Conservation (phyloP, 306 rosid species). For the Castanea sativa region DNA sequence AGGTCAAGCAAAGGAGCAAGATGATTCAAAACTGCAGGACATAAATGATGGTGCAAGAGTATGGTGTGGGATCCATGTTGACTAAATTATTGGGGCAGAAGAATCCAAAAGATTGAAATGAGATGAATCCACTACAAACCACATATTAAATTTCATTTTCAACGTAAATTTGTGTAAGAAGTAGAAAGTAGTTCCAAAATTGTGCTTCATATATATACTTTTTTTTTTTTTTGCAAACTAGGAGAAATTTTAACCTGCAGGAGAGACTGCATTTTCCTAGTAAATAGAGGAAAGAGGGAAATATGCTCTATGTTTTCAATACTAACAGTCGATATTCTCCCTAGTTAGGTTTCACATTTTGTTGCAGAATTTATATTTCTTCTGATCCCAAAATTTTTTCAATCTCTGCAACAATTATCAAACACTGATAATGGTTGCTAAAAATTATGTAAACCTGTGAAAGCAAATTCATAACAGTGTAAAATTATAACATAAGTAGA, state of each 20-base stretch:
- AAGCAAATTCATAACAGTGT: not conserved
- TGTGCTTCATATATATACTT: not conserved
- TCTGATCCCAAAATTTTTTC: conserved; percentile 77
- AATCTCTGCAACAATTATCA: conserved; percentile 55
- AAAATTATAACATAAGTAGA: not conserved
- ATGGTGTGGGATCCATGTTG: conserved; percentile 74
- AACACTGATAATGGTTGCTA: not conserved
- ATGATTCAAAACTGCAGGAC: not conserved
- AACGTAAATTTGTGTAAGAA: not conserved
- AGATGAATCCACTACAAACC: not conserved
- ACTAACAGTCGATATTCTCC: conserved; percentile 69
- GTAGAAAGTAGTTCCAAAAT: not conserved
- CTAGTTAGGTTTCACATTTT: conserved; percentile 57
- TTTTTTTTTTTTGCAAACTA: no score
- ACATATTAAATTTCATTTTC: not conserved
- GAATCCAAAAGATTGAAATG: conserved; percentile 3
- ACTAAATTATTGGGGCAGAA: conserved; percentile 39
- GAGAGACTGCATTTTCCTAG: not conserved
- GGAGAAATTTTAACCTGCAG: no score
- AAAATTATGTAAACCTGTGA: conserved; percentile 1
- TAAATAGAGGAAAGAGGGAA: not conserved
- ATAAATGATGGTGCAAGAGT: conserved; percentile 58
- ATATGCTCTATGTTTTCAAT: not conserved
- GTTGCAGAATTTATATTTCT: conserved; percentile 67
- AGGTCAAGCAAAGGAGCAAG: not conserved